These are phyloP conservation scores for Pseudogymnoascus sp. DNA, from an alignment of 2,329 filamentous ascomycete genomes.

Conservation along the genomic window DNA sequence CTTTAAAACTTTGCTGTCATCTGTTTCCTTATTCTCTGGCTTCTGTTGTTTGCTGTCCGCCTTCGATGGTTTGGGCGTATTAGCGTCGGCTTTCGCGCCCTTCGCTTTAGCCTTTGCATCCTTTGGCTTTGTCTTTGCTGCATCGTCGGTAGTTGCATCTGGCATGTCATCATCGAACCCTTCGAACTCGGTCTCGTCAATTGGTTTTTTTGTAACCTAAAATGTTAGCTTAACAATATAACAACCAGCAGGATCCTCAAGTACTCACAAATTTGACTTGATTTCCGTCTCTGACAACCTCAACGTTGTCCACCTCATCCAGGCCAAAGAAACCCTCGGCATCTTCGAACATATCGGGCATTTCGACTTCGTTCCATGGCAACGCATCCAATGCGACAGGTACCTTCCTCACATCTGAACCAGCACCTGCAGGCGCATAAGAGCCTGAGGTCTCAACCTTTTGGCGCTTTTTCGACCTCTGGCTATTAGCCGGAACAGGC, in stretches of 20 bases:
- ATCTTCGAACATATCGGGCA: constrained; percentile 75
- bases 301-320: constrained; percentile 86
- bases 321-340: constrained; percentile 90
- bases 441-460: constrained; percentile 21
- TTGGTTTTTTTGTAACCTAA: constrained; percentile 21
- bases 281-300: constrained; percentile 63
- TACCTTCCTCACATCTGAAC: constrained; percentile 27
- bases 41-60: constrained; percentile 23
- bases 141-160: not conserved
- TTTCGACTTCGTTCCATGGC: constrained; percentile 51
- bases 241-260: not conserved
- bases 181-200: constrained; percentile 52
- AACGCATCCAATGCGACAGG: constrained; percentile 43
- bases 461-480: constrained; percentile 28
- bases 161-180: constrained; percentile 52
- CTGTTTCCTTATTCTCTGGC: constrained; percentile 18
- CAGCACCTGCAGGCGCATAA: constrained; percentile 14
- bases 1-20: constrained; percentile 18
- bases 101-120: constrained; percentile 21
- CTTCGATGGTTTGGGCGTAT: constrained; percentile 16
- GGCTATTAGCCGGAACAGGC: constrained; percentile 20
- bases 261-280: constrained; percentile 48
- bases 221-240: constrained; percentile 15
- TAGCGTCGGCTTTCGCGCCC: constrained; percentile 18
- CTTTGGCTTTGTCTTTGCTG: constrained; percentile 13